Evolutionary conservation across 78 protist species (phyloP).

Genomic region (Polysphondylium violaceum): DNA sequence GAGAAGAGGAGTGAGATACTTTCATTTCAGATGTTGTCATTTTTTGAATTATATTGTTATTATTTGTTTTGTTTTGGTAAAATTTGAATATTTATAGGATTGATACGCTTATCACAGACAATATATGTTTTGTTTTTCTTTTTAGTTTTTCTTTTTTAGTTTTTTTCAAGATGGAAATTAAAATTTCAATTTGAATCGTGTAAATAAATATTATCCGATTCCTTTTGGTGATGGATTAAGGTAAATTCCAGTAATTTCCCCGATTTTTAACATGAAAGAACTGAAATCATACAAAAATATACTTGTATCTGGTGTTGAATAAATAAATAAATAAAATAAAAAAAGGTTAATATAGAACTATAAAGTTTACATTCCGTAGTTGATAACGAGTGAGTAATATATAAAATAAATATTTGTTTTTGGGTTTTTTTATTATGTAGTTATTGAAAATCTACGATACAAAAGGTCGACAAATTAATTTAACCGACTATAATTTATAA

Average conservation of each 20-base stretch:
- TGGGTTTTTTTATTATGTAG: too few relatives aligned
- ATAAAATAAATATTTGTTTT: neutral
- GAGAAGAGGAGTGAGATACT: conserved; percentile 5
- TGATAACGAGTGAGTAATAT: neutral
- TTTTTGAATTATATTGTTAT: too few relatives aligned
- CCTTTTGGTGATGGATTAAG: conserved; percentile 27
- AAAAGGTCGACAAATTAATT: too few relatives aligned
- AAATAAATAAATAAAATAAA: neutral
- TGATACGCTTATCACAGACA: too few relatives aligned
- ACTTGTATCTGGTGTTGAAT: neutral
- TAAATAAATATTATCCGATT: conserved; percentile 2
- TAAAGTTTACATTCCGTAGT: too few relatives aligned
- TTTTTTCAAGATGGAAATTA: neutral
- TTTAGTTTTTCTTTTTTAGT: too few relatives aligned
- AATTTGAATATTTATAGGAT: too few relatives aligned
- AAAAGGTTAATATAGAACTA: neutral
- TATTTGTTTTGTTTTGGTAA: too few relatives aligned
- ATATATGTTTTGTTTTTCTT: too few relatives aligned
- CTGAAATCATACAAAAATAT: neutral
- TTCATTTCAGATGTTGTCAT: conserved; percentile 13
- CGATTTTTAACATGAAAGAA: conserved; percentile 5
- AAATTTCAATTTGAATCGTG: neutral
- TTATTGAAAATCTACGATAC: too few relatives aligned
- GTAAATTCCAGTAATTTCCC: neutral
- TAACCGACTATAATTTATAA: too few relatives aligned